A percentile compares a stretch with the other conserved stretches of the same genome.
Conservation (phyloP, 805 yeast genomes). For the Millerozyma acaciae region DNA sequence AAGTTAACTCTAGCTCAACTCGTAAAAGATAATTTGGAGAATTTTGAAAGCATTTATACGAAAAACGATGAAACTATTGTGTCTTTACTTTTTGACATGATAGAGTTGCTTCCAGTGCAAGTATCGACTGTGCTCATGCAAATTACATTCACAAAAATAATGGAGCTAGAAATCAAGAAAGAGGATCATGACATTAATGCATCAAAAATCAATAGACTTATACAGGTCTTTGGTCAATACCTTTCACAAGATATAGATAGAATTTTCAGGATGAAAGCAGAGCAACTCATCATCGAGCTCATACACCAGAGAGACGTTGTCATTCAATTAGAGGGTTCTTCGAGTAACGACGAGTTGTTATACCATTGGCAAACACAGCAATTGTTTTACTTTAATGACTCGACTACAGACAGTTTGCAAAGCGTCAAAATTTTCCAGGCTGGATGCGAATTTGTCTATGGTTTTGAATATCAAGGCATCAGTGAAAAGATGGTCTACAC, state of each 20-base stretch:
- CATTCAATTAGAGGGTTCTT: constrained; percentile 9
- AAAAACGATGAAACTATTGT: not conserved
- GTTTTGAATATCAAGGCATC: constrained; percentile 78
- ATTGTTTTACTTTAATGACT: constrained; percentile 38
- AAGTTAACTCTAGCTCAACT: constrained; percentile 43
- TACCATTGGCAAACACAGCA: constrained; percentile 53
- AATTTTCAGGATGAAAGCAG: constrained; percentile 43
- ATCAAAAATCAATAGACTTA: constrained; percentile 4
- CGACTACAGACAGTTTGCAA: constrained; percentile 20
- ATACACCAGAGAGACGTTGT: constrained; percentile 54
- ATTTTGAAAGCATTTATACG: constrained; percentile 5
- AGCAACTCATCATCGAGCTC: constrained; percentile 62
- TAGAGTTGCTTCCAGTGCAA: constrained; percentile 52
- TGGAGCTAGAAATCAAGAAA: constrained; percentile 27
- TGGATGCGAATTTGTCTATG: constrained; percentile 52
- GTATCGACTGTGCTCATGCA: constrained; percentile 52
- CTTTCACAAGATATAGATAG: constrained; percentile 17
- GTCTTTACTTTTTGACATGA: constrained; percentile 20
- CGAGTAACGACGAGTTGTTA: constrained; percentile 6
- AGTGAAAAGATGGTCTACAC: constrained; percentile 74
- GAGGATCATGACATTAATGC: constrained; percentile 4
- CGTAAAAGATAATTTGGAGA: constrained; percentile 24
- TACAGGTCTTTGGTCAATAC: constrained; percentile 25
- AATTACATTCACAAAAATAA: constrained; percentile 47
- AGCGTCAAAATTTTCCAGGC: constrained; percentile 51